These are phyloP conservation scores for Acanthochlamys bracteata DNA, from an alignment of 106 monocot species.

Conservation along the genomic window DNA sequence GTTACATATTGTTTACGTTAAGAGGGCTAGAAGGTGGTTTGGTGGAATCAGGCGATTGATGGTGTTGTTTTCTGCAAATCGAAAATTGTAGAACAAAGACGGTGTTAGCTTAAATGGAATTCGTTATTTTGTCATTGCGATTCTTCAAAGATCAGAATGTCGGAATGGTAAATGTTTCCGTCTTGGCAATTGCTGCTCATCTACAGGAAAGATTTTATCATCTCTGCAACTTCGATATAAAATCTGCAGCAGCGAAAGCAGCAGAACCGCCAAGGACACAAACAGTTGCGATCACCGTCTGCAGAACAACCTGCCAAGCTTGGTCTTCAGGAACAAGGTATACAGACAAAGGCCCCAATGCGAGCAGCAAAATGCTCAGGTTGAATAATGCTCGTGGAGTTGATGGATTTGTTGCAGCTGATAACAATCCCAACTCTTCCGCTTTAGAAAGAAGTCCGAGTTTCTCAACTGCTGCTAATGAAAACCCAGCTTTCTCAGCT, in stretches of 20 bases:
- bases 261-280: slow-evolving; percentile 70
- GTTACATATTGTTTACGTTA: too few species aligned
- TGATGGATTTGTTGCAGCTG: slow-evolving; percentile 71
- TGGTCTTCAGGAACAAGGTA: slow-evolving; percentile 72
- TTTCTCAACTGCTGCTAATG: slow-evolving; percentile 69
- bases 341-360: slow-evolving; percentile 55
- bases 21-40: too few species aligned
- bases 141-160: too few species aligned
- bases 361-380: slow-evolving; percentile 44
- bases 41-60: too few species aligned
- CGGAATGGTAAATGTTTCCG: too few species aligned
- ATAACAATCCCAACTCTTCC: slow-evolving; percentile 69
- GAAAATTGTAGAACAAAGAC: too few species aligned
- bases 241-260: slow-evolving; percentile 77
- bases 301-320: slow-evolving; percentile 53
- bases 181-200: too few species aligned
- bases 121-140: too few species aligned
- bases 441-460: slow-evolving; percentile 91
- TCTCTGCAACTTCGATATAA: slow-evolving; percentile 68
- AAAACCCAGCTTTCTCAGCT: slow-evolving; percentile 71
- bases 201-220: not conserved
- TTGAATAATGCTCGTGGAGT: slow-evolving; percentile 46
- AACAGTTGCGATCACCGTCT: slow-evolving; percentile 44
- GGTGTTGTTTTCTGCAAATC: too few species aligned
- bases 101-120: too few species aligned